Percentiles rank a stretch among this genome's conserved stretches.
Evolutionary conservation across 108 stramenopile genomes (phyloP).

Genomic region (Nitzschia sp.): DNA sequence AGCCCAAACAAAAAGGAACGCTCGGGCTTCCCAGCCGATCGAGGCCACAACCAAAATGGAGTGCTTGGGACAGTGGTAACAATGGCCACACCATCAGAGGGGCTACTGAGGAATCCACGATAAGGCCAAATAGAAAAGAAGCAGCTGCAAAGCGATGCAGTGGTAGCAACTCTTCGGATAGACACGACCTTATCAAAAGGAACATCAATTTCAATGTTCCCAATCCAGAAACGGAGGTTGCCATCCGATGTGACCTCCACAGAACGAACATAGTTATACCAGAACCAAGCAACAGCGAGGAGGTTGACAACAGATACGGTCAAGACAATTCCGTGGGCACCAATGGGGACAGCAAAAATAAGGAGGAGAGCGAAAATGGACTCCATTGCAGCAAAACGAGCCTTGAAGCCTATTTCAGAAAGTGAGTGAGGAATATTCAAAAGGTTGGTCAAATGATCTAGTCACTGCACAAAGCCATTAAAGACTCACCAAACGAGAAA

Average conservation of each 20-base stretch:
- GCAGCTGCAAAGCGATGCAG: conserved; percentile 29
- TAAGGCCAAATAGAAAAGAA: conserved; percentile 60
- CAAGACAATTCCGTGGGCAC: conserved; percentile 83
- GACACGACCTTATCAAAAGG: conserved; percentile 81
- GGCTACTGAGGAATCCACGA: conserved; percentile 67
- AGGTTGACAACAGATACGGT: conserved; percentile 77
- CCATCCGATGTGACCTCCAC: conserved; percentile 84
- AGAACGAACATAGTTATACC: conserved; percentile 86
- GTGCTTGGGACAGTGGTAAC: conserved; percentile 79
- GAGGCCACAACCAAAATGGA: conserved; percentile 86
- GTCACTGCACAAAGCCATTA: background rate
- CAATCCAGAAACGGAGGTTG: conserved; percentile 86
- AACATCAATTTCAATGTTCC: conserved; percentile 83
- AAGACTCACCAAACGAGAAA: conserved; percentile 69
- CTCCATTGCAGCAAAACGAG: conserved; percentile 72
- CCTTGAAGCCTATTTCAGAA: conserved; percentile 64
- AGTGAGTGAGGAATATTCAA: background rate
- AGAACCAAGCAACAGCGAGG: conserved; percentile 80
- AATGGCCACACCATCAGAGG: conserved; percentile 77
- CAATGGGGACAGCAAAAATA: conserved; percentile 72
- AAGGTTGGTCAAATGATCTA: background rate
- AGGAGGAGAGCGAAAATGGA: conserved; percentile 61
- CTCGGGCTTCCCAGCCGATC: conserved; percentile 81
- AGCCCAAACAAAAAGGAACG: conserved; percentile 64
- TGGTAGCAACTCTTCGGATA: conserved; percentile 48